Percentiles rank a stretch among this genome's conserved stretches.
These are phyloP conservation scores for Clavulina sp. DNA, from an alignment of 768 basidiomycete genomes.

Conservation along the genomic window DNA sequence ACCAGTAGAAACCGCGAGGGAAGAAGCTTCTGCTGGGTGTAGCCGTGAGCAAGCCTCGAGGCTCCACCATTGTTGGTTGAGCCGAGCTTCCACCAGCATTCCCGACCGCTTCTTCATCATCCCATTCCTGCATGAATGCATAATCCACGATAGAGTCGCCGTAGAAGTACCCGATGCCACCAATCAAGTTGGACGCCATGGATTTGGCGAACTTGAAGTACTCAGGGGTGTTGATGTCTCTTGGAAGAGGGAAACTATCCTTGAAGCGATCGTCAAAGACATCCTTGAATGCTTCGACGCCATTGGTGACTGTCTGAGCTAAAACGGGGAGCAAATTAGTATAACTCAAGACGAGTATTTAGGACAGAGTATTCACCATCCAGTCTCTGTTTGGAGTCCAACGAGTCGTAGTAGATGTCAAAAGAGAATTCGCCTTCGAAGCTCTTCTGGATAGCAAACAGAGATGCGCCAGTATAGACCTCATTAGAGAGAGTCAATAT, in stretches of 20 bases:
- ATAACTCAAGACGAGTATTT: not conserved
- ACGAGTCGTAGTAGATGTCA: conserved; percentile 76
- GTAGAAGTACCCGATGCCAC: conserved; percentile 90
- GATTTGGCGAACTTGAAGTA: conserved; percentile 66
- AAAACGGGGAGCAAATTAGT: conserved; percentile 8
- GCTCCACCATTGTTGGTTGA: conserved; percentile 38
- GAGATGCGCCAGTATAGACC: conserved; percentile 49
- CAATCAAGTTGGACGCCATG: conserved; percentile 79
- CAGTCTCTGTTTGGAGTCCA: conserved; percentile 43
- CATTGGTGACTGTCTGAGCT: conserved; percentile 51
- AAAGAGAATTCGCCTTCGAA: conserved; percentile 78
- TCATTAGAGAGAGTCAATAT: conserved; percentile 63
- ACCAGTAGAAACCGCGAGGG: conserved; percentile 96
- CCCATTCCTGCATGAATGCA: conserved; percentile 81
- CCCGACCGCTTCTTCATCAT: conserved; percentile 47
- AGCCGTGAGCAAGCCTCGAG: conserved; percentile 65
- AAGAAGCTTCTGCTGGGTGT: conserved; percentile 96
- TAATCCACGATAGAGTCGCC: conserved; percentile 76
- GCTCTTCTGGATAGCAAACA: conserved; percentile 74
- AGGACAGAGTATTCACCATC: conserved; percentile 29
- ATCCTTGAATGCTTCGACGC: conserved; percentile 45
- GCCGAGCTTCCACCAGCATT: conserved; percentile 25
- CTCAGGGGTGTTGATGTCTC: conserved; percentile 29
- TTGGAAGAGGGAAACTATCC: conserved; percentile 48
- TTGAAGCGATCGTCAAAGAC: conserved; percentile 53